Conservation (phyloP, 2,329 filamentous ascomycete species). For the Colletotrichum sp. region DNA sequence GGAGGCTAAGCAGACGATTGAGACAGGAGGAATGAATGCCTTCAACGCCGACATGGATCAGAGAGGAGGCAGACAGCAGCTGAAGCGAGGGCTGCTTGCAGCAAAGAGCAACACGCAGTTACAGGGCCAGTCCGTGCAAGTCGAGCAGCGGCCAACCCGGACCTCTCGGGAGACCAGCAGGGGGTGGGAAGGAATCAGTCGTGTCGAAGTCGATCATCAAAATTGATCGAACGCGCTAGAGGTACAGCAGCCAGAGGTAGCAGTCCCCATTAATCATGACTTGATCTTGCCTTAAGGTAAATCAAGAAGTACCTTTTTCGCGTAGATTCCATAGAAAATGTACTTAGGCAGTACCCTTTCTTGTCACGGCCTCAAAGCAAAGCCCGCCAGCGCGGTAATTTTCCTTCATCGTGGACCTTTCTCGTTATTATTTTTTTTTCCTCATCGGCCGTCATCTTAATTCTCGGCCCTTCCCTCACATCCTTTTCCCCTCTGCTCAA, state of each 20-base stretch:
- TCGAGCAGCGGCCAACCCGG: constrained; percentile 10
- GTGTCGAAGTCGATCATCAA: not conserved
- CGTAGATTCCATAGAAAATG: not conserved
- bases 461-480: not conserved
- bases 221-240: not conserved
- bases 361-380: not conserved
- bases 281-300: not conserved
- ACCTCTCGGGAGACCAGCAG: constrained; percentile 13
- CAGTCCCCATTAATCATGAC: not conserved
- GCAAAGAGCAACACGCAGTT: not conserved
- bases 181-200: not conserved
- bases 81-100: not conserved
- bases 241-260: not conserved
- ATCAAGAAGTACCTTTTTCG: not conserved
- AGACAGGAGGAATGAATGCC: not conserved
- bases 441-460: constrained; percentile 3
- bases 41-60: not conserved
- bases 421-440: not conserved
- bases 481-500: constrained; percentile 5
- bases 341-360: not conserved
- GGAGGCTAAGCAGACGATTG: not conserved
- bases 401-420: constrained; percentile 17
- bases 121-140: constrained; percentile 7
- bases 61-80: not conserved
- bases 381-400: constrained; percentile 4